Conservation (phyloP, 371 early-diverging fungal species). For the Nematocida displodere region DNA sequence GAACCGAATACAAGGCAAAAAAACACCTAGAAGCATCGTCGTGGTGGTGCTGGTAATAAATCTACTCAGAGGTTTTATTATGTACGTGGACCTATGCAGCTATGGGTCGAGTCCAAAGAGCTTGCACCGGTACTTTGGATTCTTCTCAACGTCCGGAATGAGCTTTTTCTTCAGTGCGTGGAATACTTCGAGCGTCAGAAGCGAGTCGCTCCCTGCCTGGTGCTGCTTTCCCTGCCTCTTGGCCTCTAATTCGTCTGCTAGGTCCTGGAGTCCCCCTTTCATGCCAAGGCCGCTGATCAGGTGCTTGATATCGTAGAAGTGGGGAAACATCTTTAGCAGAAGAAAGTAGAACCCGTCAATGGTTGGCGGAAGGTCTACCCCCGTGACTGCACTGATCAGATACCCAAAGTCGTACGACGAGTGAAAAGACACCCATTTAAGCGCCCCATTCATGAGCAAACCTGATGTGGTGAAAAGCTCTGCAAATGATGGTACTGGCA, state of each 20-base stretch:
- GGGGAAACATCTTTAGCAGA: conserved; percentile 84
- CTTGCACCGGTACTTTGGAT: conserved; percentile 49
- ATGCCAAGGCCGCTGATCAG: conserved; percentile 75
- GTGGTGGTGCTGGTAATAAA: conserved; percentile 40
- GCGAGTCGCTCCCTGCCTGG: conserved; percentile 96
- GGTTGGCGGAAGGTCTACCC: conserved; percentile 78
- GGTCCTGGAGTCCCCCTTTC: conserved; percentile 94
- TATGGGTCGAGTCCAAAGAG: conserved; percentile 62
- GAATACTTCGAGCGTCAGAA: conserved; percentile 85
- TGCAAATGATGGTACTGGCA: conserved; percentile 88
- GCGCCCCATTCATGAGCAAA: conserved; percentile 79
- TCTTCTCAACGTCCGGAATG: conserved; percentile 72
- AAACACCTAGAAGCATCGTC: background rate
- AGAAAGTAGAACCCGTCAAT: conserved; percentile 86
- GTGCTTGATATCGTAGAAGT: conserved; percentile 96
- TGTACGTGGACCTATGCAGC: no score
- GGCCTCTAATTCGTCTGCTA: conserved; percentile 83
- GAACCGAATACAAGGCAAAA: conserved; percentile 10
- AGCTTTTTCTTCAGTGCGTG: conserved; percentile 86
- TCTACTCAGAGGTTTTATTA: no score
- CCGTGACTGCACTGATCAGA: conserved; percentile 84
- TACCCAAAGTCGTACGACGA: conserved; percentile 98
- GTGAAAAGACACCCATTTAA: conserved; percentile 96
- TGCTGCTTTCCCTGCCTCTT: conserved; percentile 90
- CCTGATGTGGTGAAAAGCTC: conserved; percentile 91